Conservation (phyloP, 805 yeast genomes). For the Priceomyces castillae region DNA sequence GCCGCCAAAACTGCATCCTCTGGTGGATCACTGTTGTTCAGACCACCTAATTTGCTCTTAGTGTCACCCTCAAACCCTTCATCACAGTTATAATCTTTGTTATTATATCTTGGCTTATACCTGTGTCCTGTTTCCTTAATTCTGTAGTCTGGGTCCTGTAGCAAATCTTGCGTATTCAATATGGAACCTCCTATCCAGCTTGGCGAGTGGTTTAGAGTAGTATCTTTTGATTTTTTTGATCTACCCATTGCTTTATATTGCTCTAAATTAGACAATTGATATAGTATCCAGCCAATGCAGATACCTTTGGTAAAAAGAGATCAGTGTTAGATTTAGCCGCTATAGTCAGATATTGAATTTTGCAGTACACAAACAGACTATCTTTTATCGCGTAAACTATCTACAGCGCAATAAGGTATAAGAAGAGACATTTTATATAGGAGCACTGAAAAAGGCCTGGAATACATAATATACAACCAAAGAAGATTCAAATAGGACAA, state of each 20-base stretch:
- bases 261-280: not conserved
- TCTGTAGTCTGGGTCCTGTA: not conserved
- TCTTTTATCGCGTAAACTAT: not conserved
- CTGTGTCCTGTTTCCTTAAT: not conserved
- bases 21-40: not conserved
- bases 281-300: not conserved
- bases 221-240: not conserved
- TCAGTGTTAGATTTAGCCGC: slow-evolving; percentile 1
- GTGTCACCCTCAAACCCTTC: not conserved
- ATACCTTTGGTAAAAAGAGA: not conserved
- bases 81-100: not conserved
- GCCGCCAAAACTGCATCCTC: not conserved
- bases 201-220: not conserved
- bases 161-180: not conserved
- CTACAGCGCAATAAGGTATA: no score
- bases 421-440: no score
- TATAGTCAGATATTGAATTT: slow-evolving; percentile 3
- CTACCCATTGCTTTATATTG: not conserved
- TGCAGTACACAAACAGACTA: slow-evolving; percentile 4
- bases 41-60: not conserved
- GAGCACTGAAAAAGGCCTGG: not conserved
- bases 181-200: not conserved
- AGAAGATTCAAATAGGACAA: not conserved
- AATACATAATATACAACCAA: not conserved
- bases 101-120: not conserved